phyloP scores from a whole-genome alignment of 164 flowering plant species.

The Macadamia tetraphylla region DNA sequence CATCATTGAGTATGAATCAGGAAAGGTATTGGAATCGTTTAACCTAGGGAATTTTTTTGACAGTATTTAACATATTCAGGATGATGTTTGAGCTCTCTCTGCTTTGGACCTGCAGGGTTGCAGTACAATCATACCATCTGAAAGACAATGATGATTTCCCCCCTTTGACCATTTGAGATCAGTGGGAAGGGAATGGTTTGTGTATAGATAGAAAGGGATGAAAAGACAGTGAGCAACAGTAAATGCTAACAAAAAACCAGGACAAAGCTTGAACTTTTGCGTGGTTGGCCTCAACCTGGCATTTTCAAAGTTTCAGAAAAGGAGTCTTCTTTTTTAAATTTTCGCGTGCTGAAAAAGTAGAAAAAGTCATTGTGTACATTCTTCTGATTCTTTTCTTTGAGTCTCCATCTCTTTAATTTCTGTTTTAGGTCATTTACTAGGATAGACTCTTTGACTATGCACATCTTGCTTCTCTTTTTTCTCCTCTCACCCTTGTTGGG shows the following conservation, averaged over 20 bases:
- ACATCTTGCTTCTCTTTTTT: not conserved
- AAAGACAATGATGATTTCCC: slow-evolving; percentile 61
- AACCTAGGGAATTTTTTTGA: not conserved
- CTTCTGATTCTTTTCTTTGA: slow-evolving; percentile 7
- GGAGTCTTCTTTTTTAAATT: not conserved
- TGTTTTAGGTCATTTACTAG: slow-evolving; percentile 3
- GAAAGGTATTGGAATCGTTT: slow-evolving; percentile 33
- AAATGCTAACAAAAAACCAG: slow-evolving; percentile 18
- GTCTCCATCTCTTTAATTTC: not conserved
- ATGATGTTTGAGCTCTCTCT: slow-evolving; percentile 8
- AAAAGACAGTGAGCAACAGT: slow-evolving; percentile 8
- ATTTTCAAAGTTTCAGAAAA: not conserved
- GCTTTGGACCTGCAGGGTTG: slow-evolving; percentile 26
- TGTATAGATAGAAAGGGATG: slow-evolving; percentile 3
- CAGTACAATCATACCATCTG: slow-evolving; percentile 34
- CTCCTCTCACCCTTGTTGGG: no score
- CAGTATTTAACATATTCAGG: not conserved
- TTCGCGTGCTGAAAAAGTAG: not conserved
- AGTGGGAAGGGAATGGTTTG: slow-evolving; percentile 7
- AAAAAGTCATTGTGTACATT: slow-evolving; percentile 18
- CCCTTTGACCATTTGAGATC: slow-evolving; percentile 38
- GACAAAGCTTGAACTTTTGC: slow-evolving; percentile 13
- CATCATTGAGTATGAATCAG: slow-evolving; percentile 16
- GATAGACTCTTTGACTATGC: slow-evolving; percentile 10
- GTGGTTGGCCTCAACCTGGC: slow-evolving; percentile 3